Evolutionary conservation across 169 alveolate genomes (phyloP), one percentile per base, ranked within the genome.

Genomic region (Eimeria praecox): DNA sequence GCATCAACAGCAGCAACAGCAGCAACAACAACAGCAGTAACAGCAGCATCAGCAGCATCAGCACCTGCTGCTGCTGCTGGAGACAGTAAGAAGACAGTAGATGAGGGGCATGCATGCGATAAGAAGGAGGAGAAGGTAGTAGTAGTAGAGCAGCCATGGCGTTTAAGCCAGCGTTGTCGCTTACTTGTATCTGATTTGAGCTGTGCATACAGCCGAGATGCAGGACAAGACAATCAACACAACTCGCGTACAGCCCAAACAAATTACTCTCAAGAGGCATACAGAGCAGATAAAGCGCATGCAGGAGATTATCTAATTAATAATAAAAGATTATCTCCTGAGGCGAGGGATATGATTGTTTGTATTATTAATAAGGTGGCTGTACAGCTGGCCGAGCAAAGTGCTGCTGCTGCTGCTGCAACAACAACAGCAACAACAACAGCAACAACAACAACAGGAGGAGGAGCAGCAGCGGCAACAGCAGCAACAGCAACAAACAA

Each of bases 161-260:
- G 85, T 24, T 24, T 73, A 22, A 30, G 30, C 18, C 85, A 59
- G 56, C 44, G 86, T 52, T 83, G 92, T 86, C 91, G 96, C 38
- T 85, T 62, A 49, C 10, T 80, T 18, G 30, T 80, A 66, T 59
- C 71, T 33, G 95, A 90, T 66, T 27, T 78, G 54, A 27, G 78
- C 30, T 66, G 40, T 9, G 86, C 95, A 40, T 90, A 30, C 56
- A 71, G 95, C 56, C 35, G 78, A 14, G 95, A 90, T 44, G 8
- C 6, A 1, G 95, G 95, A 24, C 54, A 64, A 6, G 95, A 90
- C 95, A 90, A 90, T 38, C n/a, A 52, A 14, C 95, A 90, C 87
- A 90, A 90, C 95, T 49, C 95, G 86, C 87, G 88, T 44, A 78
- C 78, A 4, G 95, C 95, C 24, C 95, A 90, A 88, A 64, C 46